Evolutionary conservation across 1,284 basidiomycete genomes (phyloP), one percentile per base, ranked within the genome.

Genomic region (Sporisorium sorghi): DNA sequence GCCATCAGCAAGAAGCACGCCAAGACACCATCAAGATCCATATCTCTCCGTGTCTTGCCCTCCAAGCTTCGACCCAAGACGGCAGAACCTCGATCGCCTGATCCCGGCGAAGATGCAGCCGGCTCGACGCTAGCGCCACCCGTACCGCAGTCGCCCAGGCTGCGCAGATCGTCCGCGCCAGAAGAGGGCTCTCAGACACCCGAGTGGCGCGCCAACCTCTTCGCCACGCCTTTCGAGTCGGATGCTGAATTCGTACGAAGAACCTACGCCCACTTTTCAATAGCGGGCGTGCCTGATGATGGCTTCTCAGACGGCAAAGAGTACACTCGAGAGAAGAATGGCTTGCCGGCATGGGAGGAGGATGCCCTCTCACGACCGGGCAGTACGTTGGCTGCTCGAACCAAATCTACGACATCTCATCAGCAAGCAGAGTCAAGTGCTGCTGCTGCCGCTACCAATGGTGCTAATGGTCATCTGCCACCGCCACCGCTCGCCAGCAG

Each of bases 291-390:
- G 5, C 55, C 61, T 1, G 73, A 73, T 33, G 83, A 84, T 48
- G 82, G 83, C 19, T 61, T 79, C 11, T 68, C 67, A 0, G 81
- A 83, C 5, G 83, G 83, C 23, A 66, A 71, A 19, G 83, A 84
- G 54, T 77, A 79, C 30, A 84, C 83, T 4, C 56, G 82, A 15
- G 69, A 83, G 33, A 66, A 68, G 43, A 59, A 43, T n/a, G 73
- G 51, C 3, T 48, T 74, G 32, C 65, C 76, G 7, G 63, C 66
- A 2, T 78, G 76, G 78, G 78, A 78, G 19, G 73, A 75, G 30
- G 55, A 61, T 2, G 57, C 58, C 1, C 65, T 59, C 26, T 70
- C 72, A 3, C 54, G 62, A 5, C 62, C 72, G 1, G 55, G 43
- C 7, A 64, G 64, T 44, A 42, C 24, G 4, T 14, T 50, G 5